Percentiles rank a stretch among this genome's conserved stretches.
These are phyloP conservation scores for Fusarium siculi DNA, from an alignment of 2,329 filamentous ascomycete species.

Conservation along the genomic window DNA sequence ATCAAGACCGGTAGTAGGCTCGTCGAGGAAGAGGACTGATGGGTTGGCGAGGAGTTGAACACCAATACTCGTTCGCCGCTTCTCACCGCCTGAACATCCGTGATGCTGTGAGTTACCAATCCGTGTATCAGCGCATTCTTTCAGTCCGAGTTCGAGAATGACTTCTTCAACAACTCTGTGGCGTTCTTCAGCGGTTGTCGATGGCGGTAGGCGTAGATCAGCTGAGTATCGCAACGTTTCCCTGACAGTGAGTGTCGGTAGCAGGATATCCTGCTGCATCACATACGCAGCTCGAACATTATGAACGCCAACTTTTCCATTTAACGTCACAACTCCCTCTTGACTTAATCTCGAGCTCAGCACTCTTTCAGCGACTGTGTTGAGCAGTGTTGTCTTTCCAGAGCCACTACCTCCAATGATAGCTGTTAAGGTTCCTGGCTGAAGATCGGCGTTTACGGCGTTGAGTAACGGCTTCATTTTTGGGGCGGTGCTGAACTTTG, in stretches of 20 bases:
- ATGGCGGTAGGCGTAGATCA: conserved; percentile 73
- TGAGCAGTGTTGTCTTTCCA: conserved; percentile 78
- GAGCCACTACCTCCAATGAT: conserved; percentile 81
- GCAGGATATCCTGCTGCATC: conserved; percentile 79
- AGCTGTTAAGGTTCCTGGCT: conserved; percentile 74
- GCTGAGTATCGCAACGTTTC: conserved; percentile 81
- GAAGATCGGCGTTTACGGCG: conserved; percentile 71
- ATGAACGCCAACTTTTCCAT: conserved; percentile 64
- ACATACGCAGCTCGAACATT: conserved; percentile 74
- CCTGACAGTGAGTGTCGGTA: conserved; percentile 78
- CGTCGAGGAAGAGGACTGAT: conserved; percentile 80
- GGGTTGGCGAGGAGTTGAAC: conserved; percentile 84
- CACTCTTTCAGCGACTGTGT: conserved; percentile 76
- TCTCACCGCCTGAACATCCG: conserved; percentile 83
- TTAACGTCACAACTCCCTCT: conserved; percentile 70
- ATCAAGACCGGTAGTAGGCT: conserved; percentile 82
- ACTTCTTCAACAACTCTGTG: conserved; percentile 77
- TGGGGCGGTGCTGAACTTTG: conserved; percentile 51
- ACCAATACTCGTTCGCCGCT: conserved; percentile 79
- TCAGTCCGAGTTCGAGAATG: conserved; percentile 78
- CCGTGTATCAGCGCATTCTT: conserved; percentile 79
- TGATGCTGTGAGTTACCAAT: conserved; percentile 78
- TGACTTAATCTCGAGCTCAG: conserved; percentile 62
- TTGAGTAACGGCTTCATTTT: conserved; percentile 66
- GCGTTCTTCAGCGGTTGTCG: conserved; percentile 68